Percentiles rank a stretch among this genome's conserved stretches.
These are phyloP conservation scores for Gossypium turneri DNA, from an alignment of 345 rosid species.

Conservation along the genomic window DNA sequence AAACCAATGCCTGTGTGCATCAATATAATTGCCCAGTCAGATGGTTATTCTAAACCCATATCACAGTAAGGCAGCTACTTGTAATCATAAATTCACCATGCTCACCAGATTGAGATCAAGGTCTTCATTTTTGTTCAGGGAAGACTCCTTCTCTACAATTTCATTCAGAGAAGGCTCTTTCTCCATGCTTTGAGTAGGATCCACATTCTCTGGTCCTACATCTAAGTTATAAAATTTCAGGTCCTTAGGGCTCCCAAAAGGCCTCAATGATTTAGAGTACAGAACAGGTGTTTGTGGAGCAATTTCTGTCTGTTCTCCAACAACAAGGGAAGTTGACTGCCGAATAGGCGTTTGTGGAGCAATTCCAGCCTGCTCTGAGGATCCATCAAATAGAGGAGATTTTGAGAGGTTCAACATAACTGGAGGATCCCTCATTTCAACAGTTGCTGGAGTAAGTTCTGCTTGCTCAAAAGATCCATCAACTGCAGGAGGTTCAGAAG, in stretches of 20 bases:
- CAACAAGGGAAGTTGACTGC: slow-evolving; percentile 22
- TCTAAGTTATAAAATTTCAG: slow-evolving; percentile 25
- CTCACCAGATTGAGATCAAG: slow-evolving; percentile 35
- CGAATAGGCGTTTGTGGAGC: slow-evolving; percentile 69
- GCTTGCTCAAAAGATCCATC: slow-evolving; percentile 19
- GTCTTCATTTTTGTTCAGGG: slow-evolving; percentile 29
- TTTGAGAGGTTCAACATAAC: slow-evolving; percentile 6
- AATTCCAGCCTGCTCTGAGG: slow-evolving; percentile 33
- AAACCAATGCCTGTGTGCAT: background rate
- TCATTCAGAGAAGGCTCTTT: slow-evolving; percentile 21
- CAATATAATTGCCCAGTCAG: background rate
- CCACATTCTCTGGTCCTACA: slow-evolving; percentile 21
- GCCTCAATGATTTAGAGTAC: slow-evolving; percentile 33
- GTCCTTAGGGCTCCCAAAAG: slow-evolving; percentile 38
- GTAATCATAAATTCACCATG: slow-evolving; percentile 32
- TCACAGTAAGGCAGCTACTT: background rate
- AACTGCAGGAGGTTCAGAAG: slow-evolving; percentile 2
- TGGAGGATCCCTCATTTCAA: background rate
- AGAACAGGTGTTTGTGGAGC: slow-evolving; percentile 70
- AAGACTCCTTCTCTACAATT: background rate
- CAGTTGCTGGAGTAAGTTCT: background rate
- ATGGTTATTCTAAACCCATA: slow-evolving; percentile 6
- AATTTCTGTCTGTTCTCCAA: slow-evolving; percentile 34
- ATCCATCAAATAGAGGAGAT: slow-evolving; percentile 15
- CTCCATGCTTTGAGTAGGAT: slow-evolving; percentile 19